phyloP scores from a whole-genome alignment of 306 rosid genomes.

The Malus sieversii region DNA sequence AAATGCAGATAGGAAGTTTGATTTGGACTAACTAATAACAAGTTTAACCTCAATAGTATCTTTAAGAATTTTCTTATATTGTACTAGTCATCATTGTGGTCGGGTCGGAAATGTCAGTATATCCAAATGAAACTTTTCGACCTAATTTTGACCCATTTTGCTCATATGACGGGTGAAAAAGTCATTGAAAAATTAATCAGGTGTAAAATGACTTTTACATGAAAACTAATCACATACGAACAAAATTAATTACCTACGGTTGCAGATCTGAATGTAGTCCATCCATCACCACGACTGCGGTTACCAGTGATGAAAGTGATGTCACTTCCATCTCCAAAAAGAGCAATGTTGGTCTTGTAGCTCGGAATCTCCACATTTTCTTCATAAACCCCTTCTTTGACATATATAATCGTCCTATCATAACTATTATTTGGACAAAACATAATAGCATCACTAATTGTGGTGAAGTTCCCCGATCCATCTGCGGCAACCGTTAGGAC shows the following conservation, averaged over 20 bases:
- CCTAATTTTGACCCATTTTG: not conserved
- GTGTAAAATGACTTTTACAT: too few species aligned
- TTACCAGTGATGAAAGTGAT: constrained; percentile 48
- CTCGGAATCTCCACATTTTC: constrained; percentile 71
- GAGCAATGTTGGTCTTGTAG: constrained; percentile 56
- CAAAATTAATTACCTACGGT: constrained; percentile 41
- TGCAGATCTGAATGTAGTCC: constrained; percentile 85
- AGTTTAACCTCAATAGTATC: not conserved
- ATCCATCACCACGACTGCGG: constrained; percentile 46
- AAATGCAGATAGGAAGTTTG: not conserved
- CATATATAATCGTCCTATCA: constrained; percentile 49
- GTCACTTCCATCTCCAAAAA: constrained; percentile 73
- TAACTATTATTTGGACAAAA: constrained; percentile 64
- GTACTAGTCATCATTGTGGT: not conserved
- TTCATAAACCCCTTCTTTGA: constrained; percentile 48
- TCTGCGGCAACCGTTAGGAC: constrained; percentile 58
- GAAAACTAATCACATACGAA: too few species aligned
- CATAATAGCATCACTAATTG: constrained; percentile 50
- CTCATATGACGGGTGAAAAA: not conserved
- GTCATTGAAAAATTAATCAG: too few species aligned
- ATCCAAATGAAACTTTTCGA: not conserved
- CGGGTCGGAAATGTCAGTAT: not conserved
- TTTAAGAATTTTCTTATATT: not conserved
- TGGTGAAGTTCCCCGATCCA: constrained; percentile 65
- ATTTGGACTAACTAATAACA: not conserved